A percentile compares a stretch with the other conserved stretches of the same genome.
phyloP scores from a whole-genome alignment of 345 rosid genomes.

The Bretschneidera sinensis region DNA sequence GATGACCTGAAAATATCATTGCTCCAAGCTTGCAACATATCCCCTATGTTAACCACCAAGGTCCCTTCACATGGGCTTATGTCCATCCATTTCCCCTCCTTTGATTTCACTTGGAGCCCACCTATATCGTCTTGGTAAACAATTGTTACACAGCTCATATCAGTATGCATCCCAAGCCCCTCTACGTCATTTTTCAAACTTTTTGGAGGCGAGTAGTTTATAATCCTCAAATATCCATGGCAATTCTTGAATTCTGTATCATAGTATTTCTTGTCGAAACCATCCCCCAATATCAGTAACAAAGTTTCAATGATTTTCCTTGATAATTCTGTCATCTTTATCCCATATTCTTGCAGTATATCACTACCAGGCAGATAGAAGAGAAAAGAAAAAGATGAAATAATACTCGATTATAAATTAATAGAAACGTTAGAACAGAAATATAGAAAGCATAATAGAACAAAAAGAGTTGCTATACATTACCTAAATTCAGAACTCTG shows the following conservation, averaged over 20 bases:
- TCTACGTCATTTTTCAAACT: slow-evolving; percentile 21
- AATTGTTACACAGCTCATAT: slow-evolving; percentile 34
- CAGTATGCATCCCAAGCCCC: slow-evolving; percentile 44
- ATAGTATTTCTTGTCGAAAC: slow-evolving; percentile 15
- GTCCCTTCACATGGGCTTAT: slow-evolving; percentile 30
- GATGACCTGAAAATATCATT: slow-evolving; percentile 33
- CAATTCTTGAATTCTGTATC: slow-evolving; percentile 32
- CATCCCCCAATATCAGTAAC: slow-evolving; percentile 23
- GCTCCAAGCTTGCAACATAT: slow-evolving; percentile 46
- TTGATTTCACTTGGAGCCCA: slow-evolving; percentile 39
- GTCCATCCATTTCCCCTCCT: slow-evolving; percentile 40
- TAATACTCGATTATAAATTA: too few species aligned
- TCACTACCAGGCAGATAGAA: slow-evolving; percentile 1
- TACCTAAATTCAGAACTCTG: slow-evolving; percentile 29
- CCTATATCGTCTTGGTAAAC: slow-evolving; percentile 35
- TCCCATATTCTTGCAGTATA: slow-evolving; percentile 31
- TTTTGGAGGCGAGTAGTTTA: slow-evolving; percentile 30
- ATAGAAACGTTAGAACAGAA: too few species aligned
- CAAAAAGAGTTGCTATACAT: too few species aligned
- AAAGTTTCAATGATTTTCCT: slow-evolving; percentile 23
- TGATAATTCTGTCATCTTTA: slow-evolving; percentile 28
- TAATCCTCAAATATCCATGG: slow-evolving; percentile 38
- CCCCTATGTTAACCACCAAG: slow-evolving; percentile 40
- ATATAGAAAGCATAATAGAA: slow-evolving; percentile 15
- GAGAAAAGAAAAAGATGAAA: background rate